Evolutionary conservation across 2,329 filamentous ascomycete species (phyloP).

Genomic region (Rhynchosporium graminicola): DNA sequence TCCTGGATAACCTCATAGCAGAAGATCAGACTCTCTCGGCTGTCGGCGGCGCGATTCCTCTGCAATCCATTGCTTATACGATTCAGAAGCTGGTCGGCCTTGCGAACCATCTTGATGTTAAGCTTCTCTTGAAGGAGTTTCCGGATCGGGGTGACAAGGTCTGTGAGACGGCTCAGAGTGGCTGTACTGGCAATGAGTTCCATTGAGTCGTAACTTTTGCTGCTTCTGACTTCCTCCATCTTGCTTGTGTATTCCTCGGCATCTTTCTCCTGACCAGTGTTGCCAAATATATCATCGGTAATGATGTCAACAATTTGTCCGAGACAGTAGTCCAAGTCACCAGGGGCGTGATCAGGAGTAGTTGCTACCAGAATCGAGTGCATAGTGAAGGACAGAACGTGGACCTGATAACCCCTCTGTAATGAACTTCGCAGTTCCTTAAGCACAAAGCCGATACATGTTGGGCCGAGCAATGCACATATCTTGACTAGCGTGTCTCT

Average conservation of each 20-base stretch:
- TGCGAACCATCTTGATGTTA: conserved; percentile 77
- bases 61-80: conserved; percentile 82
- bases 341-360: conserved; percentile 71
- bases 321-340: conserved; percentile 88
- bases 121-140: conserved; percentile 80
- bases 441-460: conserved; percentile 88
- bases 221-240: conserved; percentile 97
- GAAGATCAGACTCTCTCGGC: conserved; percentile 83
- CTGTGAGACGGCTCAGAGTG: conserved; percentile 71
- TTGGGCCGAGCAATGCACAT: conserved; percentile 74
- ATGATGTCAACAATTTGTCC: conserved; percentile 76
- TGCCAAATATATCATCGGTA: conserved; percentile 97
- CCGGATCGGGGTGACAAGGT: conserved; percentile 77
- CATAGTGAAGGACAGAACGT: conserved; percentile 92
- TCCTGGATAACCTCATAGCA: conserved; percentile 93
- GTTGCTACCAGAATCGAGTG: conserved; percentile 84
- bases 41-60: conserved; percentile 76
- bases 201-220: conserved; percentile 97
- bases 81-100: conserved; percentile 85
- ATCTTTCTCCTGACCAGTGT: conserved; percentile 92
- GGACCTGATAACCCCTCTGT: conserved; percentile 84
- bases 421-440: conserved; percentile 85
- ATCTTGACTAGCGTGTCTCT: conserved; percentile 86
- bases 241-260: conserved; percentile 92
- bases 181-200: conserved; percentile 84